Conservation (phyloP, 352 stramenopile genomes). For the Pythium brachiatum region DNA sequence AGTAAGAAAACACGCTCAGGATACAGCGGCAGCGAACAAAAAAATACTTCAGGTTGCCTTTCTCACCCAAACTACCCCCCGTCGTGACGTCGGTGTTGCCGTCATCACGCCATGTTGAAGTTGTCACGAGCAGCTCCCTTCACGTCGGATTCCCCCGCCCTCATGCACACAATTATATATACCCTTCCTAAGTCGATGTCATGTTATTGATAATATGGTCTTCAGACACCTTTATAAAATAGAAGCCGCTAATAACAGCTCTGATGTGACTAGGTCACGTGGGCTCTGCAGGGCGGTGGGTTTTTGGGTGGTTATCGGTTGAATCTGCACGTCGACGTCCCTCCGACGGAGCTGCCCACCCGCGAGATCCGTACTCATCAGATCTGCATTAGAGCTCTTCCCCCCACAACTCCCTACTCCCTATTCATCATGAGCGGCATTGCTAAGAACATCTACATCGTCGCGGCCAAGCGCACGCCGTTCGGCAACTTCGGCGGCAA, state of each 20-base stretch:
- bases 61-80: not conserved
- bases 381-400: constrained; percentile 6
- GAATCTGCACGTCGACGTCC: constrained; percentile 7
- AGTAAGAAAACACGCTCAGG: constrained; percentile 2
- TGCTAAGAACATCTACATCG: constrained; percentile 92
- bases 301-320: constrained; percentile 2
- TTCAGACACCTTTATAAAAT: not conserved
- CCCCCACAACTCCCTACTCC: not conserved
- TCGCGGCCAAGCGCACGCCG: constrained; percentile 94
- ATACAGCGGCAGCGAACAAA: not conserved
- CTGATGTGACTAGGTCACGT: not conserved
- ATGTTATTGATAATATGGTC: not conserved
- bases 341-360: not conserved
- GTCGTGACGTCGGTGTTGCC: not conserved
- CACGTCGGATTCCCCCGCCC: constrained; percentile 18
- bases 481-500: constrained; percentile 95
- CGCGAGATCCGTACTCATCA: not conserved
- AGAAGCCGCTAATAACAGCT: not conserved
- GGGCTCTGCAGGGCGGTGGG: not conserved
- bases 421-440: constrained; percentile 31
- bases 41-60: not conserved
- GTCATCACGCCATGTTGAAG: constrained; percentile 19
- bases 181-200: constrained; percentile 1
- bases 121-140: constrained; percentile 8
- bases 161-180: not conserved